Base-by-base conservation (phyloP, 1,139 yeast genomes). In the Taphrina flavorubra region DNA sequence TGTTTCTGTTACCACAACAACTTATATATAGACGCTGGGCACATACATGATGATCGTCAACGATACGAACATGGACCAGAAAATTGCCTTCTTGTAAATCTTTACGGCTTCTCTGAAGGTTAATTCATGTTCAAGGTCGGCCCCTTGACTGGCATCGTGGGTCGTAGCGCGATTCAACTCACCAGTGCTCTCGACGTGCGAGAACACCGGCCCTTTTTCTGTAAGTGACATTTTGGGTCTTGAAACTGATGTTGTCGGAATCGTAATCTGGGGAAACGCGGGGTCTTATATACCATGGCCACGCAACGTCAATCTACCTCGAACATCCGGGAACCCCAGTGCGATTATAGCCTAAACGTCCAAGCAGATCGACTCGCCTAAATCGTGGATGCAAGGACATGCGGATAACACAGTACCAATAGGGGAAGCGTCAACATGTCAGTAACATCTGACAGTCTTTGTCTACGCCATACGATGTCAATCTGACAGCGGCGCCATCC, bases 41-140 rank as follows among this genome's bases (percentile, higher is more conserved):
- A 80, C 83, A 85, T 46, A 46, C 51, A 46, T 46, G 51, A 82
- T 82, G 69, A 83, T 74, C 63, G 83, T 77, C 80, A 13, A 79
- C 73, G 1, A 83, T 78, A 71, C 83, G 76, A 59, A 82, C 74
- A 81, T 70, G 5, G 84, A 80, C 85, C 85, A 83, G 71, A 80
- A 71, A 51, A 79, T 79, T n/a, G 85, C 83, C 68, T 76, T 78
- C 14, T 78, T 80, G 69, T 78, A 79, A 10, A 67, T 61, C 51
- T 74, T 25, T 18, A 64, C 37, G 8, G 68, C 61, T 16, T 64
- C 46, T 16, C 62, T 16, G 44, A 64, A 51, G 31, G 68, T 25
- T 47, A 56, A 36, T 40, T 56, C 49, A 31, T 64, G 62, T 44
- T 64, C 68, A 10, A 46, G 25, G 20, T 51, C 64, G 36, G 18